Percentiles rank a stretch among this genome's conserved stretches.
Evolutionary conservation across 371 early-diverging fungal genomes (phyloP).

Genomic region (Batrachochytrium dendrobatidis): DNA sequence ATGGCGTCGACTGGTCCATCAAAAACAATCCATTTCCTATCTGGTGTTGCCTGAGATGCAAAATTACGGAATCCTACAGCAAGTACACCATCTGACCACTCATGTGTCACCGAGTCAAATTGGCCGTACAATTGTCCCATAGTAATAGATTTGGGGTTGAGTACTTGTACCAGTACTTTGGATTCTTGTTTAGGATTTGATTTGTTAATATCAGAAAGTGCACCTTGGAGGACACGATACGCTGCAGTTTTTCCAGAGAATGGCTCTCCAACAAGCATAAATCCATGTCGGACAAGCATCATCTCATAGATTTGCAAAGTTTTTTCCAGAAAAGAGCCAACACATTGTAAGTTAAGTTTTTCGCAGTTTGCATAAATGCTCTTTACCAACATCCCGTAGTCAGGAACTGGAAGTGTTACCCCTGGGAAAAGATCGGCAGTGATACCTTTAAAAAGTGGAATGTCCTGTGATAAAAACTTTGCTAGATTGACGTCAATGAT

Average conservation of each 20-base stretch:
- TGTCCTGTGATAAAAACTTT: conserved; percentile 46
- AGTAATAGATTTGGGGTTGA: conserved; percentile 51
- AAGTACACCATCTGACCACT: conserved; percentile 53
- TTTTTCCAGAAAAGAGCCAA: conserved; percentile 43
- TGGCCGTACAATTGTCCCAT: conserved; percentile 54
- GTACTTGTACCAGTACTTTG: conserved; percentile 29
- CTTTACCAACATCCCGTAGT: conserved; percentile 36
- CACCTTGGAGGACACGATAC: conserved; percentile 36
- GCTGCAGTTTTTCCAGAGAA: conserved; percentile 45
- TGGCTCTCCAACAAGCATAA: conserved; percentile 49
- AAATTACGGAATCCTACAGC: conserved; percentile 42
- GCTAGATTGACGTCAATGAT: conserved; percentile 47
- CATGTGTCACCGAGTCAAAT: conserved; percentile 45
- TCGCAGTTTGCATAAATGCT: conserved; percentile 33
- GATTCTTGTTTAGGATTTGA: conserved; percentile 25
- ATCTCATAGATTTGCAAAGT: conserved; percentile 50
- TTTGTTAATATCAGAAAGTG: conserved; percentile 39
- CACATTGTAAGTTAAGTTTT: conserved; percentile 35
- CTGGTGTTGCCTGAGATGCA: conserved; percentile 38
- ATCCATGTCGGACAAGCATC: conserved; percentile 49
- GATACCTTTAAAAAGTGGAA: conserved; percentile 49
- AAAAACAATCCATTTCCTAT: conserved; percentile 51
- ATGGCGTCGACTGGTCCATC: conserved; percentile 52
- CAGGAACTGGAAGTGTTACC: conserved; percentile 40
- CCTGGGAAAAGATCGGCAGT: conserved; percentile 51